These are phyloP conservation scores for Striga hermonthica DNA, from an alignment of 305 asterid species.

Conservation along the genomic window DNA sequence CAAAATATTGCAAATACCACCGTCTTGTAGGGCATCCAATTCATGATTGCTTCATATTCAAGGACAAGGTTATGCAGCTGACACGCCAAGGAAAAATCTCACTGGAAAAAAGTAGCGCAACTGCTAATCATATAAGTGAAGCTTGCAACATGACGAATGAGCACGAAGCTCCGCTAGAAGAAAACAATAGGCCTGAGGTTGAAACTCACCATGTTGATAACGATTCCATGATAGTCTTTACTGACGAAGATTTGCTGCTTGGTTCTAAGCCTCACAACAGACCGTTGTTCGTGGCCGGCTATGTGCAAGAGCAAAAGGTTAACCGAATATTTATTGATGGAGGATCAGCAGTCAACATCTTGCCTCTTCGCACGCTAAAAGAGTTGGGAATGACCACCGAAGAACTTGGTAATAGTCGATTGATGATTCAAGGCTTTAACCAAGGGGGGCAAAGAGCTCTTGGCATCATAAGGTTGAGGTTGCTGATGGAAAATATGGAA, in stretches of 20 bases:
- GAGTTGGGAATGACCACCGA: background rate
- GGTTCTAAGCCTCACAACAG: background rate
- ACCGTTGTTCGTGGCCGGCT: background rate
- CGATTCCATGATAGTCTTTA: background rate
- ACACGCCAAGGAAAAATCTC: too few relatives aligned
- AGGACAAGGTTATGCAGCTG: too few relatives aligned
- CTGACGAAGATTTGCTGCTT: background rate
- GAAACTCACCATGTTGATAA: too few relatives aligned
- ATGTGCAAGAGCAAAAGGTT: background rate
- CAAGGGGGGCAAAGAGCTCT: background rate
- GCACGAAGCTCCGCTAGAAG: too few relatives aligned
- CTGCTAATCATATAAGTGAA: too few relatives aligned
- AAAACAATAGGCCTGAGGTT: too few relatives aligned
- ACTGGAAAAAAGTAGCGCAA: too few relatives aligned
- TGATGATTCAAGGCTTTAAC: constrained; percentile 6
- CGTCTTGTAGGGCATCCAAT: too few relatives aligned
- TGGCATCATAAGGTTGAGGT: background rate
- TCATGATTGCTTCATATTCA: too few relatives aligned
- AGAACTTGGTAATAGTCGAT: background rate
- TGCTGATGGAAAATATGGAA: background rate
- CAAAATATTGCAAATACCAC: too few relatives aligned
- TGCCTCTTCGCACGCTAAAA: background rate
- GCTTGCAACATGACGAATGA: too few relatives aligned
- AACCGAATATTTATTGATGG: background rate
- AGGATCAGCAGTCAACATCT: background rate